Percentiles rank a stretch among this genome's conserved stretches.
phyloP scores from a whole-genome alignment of 441 rosid genomes.

The Adansonia rubrostipa region DNA sequence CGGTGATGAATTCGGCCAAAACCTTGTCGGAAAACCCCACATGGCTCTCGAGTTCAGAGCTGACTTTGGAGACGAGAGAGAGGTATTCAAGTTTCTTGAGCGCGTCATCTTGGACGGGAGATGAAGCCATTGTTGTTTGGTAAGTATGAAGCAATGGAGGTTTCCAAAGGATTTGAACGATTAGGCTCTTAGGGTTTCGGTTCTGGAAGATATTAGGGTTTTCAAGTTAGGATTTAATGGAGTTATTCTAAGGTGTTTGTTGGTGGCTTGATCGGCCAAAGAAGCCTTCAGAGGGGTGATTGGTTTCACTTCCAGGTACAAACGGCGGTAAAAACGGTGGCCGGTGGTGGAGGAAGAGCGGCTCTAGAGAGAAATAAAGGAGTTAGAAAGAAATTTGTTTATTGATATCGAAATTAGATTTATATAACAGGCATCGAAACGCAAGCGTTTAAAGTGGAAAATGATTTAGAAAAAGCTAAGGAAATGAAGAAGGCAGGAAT shows the following conservation, averaged over 20 bases:
- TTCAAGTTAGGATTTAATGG: not conserved
- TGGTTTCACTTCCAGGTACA: no score
- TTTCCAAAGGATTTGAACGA: not conserved
- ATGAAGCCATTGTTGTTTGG: conserved; percentile 11
- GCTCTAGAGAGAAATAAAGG: no score
- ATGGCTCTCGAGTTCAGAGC: conserved; percentile 76
- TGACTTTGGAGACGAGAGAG: conserved; percentile 82
- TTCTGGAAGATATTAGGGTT: not conserved
- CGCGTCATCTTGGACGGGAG: conserved; percentile 38
- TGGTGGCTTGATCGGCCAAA: no score
- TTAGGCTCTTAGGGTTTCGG: not conserved
- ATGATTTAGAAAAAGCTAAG: no score
- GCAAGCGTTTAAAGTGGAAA: not conserved
- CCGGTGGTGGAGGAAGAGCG: no score
- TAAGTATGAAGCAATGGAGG: not conserved
- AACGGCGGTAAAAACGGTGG: no score
- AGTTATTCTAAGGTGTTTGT: not conserved
- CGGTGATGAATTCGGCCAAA: conserved; percentile 73
- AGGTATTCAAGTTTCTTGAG: conserved; percentile 63
- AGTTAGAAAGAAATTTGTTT: no score
- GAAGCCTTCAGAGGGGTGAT: no score
- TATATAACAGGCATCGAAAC: not conserved
- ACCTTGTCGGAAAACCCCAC: conserved; percentile 69
- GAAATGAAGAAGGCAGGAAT: no score
- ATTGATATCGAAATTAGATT: not conserved